These are phyloP conservation scores for Davidsoniella australis DNA, from an alignment of 2,329 filamentous ascomycete genomes.

Conservation along the genomic window DNA sequence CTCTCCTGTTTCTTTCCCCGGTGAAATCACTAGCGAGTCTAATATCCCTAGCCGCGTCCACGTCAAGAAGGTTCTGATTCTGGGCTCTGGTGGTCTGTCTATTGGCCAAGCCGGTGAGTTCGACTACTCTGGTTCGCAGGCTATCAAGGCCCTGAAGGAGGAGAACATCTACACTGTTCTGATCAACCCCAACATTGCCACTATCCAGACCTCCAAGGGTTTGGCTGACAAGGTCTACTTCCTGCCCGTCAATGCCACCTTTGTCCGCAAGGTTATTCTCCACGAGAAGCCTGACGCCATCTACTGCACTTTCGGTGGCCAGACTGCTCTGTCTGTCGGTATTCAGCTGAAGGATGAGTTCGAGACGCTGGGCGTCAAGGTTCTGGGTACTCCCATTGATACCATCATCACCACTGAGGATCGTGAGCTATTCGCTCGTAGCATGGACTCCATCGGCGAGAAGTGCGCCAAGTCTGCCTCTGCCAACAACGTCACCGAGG, in stretches of 20 bases:
- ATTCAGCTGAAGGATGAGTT: conserved; percentile 98
- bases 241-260: conserved; percentile 88
- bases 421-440: conserved; percentile 88
- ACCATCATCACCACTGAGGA: conserved; percentile 98
- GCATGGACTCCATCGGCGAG: conserved; percentile 96
- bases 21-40: conserved; percentile 60
- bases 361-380: conserved; percentile 75
- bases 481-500: conserved; percentile 75
- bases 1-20: conserved; percentile 70
- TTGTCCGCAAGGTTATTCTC: conserved; percentile 92
- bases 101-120: conserved; percentile 98
- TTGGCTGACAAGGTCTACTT: conserved; percentile 98
- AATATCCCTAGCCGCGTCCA: conserved; percentile 36
- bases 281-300: conserved; percentile 92
- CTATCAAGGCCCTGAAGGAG: conserved; percentile 95
- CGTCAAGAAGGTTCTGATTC: conserved; percentile 86
- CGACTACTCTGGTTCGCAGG: conserved; percentile 95
- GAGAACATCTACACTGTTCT: conserved; percentile 96
- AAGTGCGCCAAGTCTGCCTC: conserved; percentile 97
- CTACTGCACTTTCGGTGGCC: conserved; percentile 93
- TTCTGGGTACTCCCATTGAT: conserved; percentile 89
- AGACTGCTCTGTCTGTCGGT: conserved; percentile 90
- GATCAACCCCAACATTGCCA: conserved; percentile 98
- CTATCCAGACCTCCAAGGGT: conserved; percentile 95
- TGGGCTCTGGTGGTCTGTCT: conserved; percentile 86